Evolutionary conservation across 1,139 yeast species (phyloP).

Genomic region (Groenewaldozyma auringiensis): DNA sequence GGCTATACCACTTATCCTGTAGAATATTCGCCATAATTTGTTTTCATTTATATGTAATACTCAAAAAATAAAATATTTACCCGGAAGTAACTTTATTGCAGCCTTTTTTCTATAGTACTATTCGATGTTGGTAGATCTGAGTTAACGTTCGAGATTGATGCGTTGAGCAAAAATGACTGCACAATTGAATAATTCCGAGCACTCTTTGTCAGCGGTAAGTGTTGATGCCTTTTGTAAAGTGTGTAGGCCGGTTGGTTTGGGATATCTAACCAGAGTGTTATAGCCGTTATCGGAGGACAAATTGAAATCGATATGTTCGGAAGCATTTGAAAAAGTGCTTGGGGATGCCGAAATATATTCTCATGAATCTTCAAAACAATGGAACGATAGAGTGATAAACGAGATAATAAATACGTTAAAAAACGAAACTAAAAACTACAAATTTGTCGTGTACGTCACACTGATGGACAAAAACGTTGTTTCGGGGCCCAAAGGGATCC

Average conservation of each 20-base stretch:
- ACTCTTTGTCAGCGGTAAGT: conserved; percentile 6
- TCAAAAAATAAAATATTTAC: no score
- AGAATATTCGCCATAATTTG: neutral
- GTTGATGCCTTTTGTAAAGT: neutral
- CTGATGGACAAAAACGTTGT: conserved; percentile 19
- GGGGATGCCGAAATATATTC: conserved; percentile 4
- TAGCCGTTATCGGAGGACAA: conserved; percentile 14
- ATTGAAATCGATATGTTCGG: conserved; percentile 9
- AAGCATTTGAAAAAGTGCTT: conserved; percentile 9
- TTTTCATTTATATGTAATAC: no score
- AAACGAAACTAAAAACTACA: conserved; percentile 24
- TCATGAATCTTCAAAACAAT: conserved; percentile 5
- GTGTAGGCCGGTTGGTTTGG: neutral
- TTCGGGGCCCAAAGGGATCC: conserved; percentile 24
- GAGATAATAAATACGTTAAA: conserved; percentile 20
- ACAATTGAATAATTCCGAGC: conserved; percentile 1
- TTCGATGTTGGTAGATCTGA: no score
- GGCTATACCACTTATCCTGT: conserved; percentile 32
- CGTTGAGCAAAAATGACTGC: conserved; percentile 5
- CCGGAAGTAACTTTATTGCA: no score
- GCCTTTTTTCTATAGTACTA: no score
- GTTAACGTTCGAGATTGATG: no score
- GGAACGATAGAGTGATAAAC: conserved; percentile 9
- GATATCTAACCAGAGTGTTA: neutral
- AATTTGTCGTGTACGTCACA: conserved; percentile 26